Conservation (phyloP, 176 grass and related monocot species). For the Olyra latifolia region DNA sequence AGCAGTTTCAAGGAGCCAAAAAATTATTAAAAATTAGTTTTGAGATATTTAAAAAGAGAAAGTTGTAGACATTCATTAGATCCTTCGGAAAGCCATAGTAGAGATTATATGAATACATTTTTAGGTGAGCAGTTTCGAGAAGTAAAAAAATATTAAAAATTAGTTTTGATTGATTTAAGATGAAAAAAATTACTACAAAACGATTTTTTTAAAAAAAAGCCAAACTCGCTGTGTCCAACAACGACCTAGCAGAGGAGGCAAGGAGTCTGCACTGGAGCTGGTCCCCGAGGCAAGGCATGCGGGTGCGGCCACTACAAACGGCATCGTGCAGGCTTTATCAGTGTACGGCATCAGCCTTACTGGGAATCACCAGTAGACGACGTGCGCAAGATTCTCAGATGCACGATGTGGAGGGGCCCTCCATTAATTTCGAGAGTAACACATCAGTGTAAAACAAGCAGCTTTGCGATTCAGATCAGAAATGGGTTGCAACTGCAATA, state of each 20-base stretch:
- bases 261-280: neutral
- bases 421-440: neutral
- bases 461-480: neutral
- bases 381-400: neutral
- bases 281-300: neutral
- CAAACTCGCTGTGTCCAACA: neutral
- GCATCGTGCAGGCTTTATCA: neutral
- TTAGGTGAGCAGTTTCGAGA: no score
- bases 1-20: no score
- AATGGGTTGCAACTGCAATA: neutral
- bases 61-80: no score
- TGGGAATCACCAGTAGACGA: neutral
- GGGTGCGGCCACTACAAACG: neutral
- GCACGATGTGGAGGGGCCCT: constrained; percentile 13
- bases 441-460: neutral
- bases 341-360: neutral
- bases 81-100: no score
- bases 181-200: no score
- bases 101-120: no score
- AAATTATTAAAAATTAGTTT: no score
- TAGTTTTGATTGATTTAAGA: no score
- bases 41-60: no score
- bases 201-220: no score
- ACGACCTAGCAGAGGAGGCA: neutral
- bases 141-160: no score